Percentiles rank a stretch among this genome's conserved stretches.
phyloP scores from a whole-genome alignment of 768 basidiomycete species.

The Leccinum aurantiacum region DNA sequence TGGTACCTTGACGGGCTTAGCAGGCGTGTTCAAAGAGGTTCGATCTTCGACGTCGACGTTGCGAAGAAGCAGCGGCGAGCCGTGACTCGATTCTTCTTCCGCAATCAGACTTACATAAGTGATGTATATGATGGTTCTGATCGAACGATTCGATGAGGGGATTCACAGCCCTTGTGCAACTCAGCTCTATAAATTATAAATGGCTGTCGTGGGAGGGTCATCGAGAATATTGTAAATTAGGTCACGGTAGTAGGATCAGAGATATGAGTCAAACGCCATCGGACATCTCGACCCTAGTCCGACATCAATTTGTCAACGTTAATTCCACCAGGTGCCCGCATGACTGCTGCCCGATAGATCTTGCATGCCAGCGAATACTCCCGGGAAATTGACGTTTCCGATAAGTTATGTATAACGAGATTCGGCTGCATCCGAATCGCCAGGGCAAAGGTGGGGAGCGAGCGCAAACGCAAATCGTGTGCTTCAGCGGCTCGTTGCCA shows the following conservation, averaged over 20 bases:
- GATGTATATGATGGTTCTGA: background rate
- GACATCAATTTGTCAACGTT: background rate
- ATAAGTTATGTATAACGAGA: background rate
- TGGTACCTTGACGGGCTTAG: background rate
- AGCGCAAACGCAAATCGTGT: conserved; percentile 3
- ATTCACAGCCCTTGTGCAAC: background rate
- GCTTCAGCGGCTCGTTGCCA: conserved; percentile 65
- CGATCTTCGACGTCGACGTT: background rate
- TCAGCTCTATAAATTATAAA: background rate
- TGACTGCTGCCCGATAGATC: background rate
- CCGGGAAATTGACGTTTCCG: background rate
- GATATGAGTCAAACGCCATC: background rate
- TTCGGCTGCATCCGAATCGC: background rate
- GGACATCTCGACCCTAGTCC: background rate
- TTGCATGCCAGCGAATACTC: background rate
- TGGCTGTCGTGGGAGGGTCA: background rate
- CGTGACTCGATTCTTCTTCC: background rate
- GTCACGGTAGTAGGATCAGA: background rate
- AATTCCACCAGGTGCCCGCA: background rate
- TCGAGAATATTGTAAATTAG: background rate
- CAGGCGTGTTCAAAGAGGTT: background rate
- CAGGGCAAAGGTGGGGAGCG: background rate
- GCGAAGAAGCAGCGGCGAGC: background rate
- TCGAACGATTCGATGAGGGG: background rate
- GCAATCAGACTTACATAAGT: background rate